Evolutionary conservation across 2,329 filamentous ascomycete species (phyloP).

Genomic region (Sporothrix sp.): DNA sequence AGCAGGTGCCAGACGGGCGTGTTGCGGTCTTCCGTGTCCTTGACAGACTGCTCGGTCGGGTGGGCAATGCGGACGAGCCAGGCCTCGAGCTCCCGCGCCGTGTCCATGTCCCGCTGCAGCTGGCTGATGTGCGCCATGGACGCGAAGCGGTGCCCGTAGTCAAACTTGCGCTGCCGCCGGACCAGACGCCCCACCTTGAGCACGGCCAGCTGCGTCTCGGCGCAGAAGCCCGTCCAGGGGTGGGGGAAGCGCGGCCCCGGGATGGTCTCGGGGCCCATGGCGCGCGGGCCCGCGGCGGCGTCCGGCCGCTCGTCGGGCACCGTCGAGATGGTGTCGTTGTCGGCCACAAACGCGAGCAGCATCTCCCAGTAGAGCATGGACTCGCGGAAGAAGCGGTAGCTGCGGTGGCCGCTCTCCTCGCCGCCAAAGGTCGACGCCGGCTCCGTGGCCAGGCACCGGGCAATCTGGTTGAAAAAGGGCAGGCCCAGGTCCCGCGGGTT

Average conservation of each 20-base stretch:
- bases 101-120: slow-evolving; percentile 26
- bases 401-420: slow-evolving; percentile 32
- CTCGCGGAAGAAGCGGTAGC: slow-evolving; percentile 40
- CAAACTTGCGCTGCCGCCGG: slow-evolving; percentile 25
- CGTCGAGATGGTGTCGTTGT: slow-evolving; percentile 28
- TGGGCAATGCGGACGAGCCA: slow-evolving; percentile 36
- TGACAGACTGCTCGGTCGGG: slow-evolving; percentile 36
- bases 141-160: slow-evolving; percentile 27
- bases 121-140: slow-evolving; percentile 21
- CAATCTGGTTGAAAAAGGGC: slow-evolving; percentile 40
- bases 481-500: slow-evolving; percentile 41
- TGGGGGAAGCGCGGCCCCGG: slow-evolving; percentile 28
- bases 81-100: slow-evolving; percentile 34
- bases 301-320: slow-evolving; percentile 21
- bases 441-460: slow-evolving; percentile 26
- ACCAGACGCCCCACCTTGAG: slow-evolving; percentile 36
- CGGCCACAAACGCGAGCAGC: slow-evolving; percentile 44
- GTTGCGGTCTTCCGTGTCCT: slow-evolving; percentile 40
- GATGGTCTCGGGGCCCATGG: slow-evolving; percentile 6
- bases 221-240: slow-evolving; percentile 39
- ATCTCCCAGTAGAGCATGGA: slow-evolving; percentile 50
- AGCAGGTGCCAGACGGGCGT: slow-evolving; percentile 44
- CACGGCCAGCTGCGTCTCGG: slow-evolving; percentile 34
- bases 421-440: slow-evolving; percentile 16
- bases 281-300: not conserved